Percentiles rank a stretch among this genome's conserved stretches.
Evolutionary conservation across 306 rosid genomes (phyloP).

Genomic region (Acacia melanoxylon): DNA sequence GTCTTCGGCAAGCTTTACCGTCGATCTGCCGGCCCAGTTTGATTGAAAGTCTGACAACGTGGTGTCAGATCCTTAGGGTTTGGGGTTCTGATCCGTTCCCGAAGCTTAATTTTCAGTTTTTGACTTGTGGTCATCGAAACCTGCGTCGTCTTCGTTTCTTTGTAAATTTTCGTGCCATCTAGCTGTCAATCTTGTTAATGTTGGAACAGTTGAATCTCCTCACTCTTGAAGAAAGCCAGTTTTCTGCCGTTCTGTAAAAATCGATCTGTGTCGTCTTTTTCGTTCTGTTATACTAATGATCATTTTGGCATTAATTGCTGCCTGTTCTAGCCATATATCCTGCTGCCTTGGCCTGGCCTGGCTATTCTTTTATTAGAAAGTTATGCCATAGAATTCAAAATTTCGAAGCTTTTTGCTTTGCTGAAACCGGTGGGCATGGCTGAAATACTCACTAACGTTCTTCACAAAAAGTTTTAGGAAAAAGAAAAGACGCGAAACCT

Average conservation of each 20-base stretch:
- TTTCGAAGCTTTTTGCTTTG: background rate
- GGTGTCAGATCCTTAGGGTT: conserved; percentile 15
- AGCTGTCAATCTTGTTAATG: background rate
- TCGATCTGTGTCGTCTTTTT: background rate
- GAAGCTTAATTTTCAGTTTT: conserved; percentile 21
- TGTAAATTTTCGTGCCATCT: conserved; percentile 38
- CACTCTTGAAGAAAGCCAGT: conserved; percentile 20
- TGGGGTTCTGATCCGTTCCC: conserved; percentile 12
- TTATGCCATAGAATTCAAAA: background rate
- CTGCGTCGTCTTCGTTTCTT: conserved; percentile 2
- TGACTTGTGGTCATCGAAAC: conserved; percentile 2
- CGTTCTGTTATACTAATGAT: background rate
- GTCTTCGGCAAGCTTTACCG: conserved; percentile 77
- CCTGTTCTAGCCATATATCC: background rate
- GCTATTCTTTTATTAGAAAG: background rate
- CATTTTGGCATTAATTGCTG: background rate
- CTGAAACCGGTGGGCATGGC: background rate
- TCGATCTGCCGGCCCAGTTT: conserved; percentile 47
- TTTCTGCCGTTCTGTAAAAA: conserved; percentile 20
- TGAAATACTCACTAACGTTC: background rate
- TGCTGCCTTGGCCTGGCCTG: background rate
- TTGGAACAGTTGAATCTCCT: conserved; percentile 26
- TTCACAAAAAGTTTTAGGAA: background rate
- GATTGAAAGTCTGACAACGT: conserved; percentile 21
- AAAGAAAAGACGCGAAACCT: background rate